phyloP scores from a whole-genome alignment of 108 stramenopile genomes.

The Nannochloropsis salina region DNA sequence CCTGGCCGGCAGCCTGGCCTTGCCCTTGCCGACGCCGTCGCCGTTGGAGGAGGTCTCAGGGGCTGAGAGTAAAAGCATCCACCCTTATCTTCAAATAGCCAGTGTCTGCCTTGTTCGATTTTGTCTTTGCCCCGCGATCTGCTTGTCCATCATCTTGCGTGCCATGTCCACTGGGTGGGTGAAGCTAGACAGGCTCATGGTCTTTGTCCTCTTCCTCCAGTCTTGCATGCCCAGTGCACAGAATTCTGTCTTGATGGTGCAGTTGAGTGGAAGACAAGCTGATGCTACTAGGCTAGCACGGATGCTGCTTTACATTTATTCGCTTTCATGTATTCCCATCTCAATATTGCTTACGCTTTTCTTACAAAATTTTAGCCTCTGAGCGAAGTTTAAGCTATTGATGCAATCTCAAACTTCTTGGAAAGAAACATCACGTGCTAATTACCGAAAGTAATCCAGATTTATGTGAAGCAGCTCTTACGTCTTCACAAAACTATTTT shows the following conservation, averaged over 20 bases:
- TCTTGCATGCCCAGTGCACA: slow-evolving; percentile 11
- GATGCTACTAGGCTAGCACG: background rate
- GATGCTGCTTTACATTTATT: background rate
- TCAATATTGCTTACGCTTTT: background rate
- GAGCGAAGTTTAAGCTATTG: background rate
- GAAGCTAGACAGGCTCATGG: background rate
- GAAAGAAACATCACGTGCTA: too few relatives aligned
- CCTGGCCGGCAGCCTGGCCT: slow-evolving; percentile 42
- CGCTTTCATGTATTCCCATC: background rate
- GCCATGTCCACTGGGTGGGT: background rate
- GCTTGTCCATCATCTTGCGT: background rate
- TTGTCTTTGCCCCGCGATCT: background rate
- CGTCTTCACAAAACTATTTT: too few relatives aligned
- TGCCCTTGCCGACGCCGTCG: slow-evolving; percentile 1
- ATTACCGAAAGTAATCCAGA: too few relatives aligned
- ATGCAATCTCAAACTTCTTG: too few relatives aligned
- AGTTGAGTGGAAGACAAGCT: background rate
- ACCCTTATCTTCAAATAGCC: background rate
- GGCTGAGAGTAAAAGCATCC: slow-evolving; percentile 15
- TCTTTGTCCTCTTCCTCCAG: background rate
- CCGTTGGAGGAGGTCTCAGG: background rate
- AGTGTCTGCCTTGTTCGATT: slow-evolving; percentile 13
- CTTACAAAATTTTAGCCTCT: slow-evolving; percentile 17
- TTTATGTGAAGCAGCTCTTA: too few relatives aligned
- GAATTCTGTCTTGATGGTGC: background rate